Percentiles rank a stretch among this genome's conserved stretches.
phyloP scores from a whole-genome alignment of 208 protist species.

The Porcisia hertigi region DNA sequence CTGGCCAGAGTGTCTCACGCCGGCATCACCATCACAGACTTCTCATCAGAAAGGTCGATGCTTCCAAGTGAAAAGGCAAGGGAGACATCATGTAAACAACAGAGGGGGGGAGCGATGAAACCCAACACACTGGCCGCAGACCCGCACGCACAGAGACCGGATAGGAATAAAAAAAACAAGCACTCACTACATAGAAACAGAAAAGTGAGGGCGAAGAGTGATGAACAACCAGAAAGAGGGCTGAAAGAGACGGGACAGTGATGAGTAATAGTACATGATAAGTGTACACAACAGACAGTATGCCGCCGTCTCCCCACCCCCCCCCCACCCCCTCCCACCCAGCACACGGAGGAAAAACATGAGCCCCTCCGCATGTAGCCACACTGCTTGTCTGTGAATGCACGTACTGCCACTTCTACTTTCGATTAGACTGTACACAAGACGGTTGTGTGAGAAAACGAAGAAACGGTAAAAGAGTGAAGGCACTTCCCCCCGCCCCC shows the following conservation, averaged over 20 bases:
- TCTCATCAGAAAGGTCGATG: too few species aligned
- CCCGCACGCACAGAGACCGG: too few species aligned
- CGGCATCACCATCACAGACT: too few species aligned
- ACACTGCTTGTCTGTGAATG: not conserved
- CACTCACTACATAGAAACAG: not conserved
- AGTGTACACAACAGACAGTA: not conserved
- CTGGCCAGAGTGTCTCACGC: too few species aligned
- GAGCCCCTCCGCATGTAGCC: not conserved
- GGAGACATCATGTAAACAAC: too few species aligned
- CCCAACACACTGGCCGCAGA: too few species aligned
- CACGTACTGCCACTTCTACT: not conserved
- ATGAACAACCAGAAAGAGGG: not conserved
- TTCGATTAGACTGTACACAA: not conserved
- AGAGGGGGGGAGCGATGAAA: too few species aligned
- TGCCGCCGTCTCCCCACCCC: not conserved
- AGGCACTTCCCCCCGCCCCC: not conserved
- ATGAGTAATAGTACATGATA: not conserved
- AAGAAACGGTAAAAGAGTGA: not conserved
- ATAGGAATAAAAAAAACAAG: too few species aligned
- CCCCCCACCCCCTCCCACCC: not conserved
- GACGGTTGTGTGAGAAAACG: too few species aligned
- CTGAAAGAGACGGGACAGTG: too few species aligned
- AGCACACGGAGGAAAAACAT: not conserved
- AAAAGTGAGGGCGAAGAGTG: not conserved
- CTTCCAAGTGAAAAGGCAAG: too few species aligned